Evolutionary conservation across 345 rosid species (phyloP).

Genomic region (Eutrema heterophyllum): DNA sequence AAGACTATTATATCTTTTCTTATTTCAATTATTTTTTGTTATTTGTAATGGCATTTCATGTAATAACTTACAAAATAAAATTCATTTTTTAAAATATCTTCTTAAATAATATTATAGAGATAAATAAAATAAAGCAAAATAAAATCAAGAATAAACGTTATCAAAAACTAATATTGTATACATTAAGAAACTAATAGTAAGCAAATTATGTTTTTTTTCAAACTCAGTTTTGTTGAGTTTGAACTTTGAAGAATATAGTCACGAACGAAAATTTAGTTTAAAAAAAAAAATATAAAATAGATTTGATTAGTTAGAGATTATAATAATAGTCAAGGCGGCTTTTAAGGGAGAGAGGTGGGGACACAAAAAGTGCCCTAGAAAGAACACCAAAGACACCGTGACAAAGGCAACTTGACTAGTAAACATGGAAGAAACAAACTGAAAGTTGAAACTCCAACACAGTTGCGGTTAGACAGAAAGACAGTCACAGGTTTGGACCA

Average conservation of each 20-base stretch:
- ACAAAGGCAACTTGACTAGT: not conserved
- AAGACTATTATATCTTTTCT: too few species aligned
- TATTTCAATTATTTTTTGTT: too few species aligned
- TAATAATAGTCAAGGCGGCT: not conserved
- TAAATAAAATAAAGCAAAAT: not conserved
- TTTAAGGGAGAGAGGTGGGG: not conserved
- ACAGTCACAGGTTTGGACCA: constrained; percentile 15
- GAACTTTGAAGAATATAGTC: not conserved
- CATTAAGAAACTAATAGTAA: not conserved
- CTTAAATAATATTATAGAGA: too few species aligned
- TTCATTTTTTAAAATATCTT: too few species aligned
- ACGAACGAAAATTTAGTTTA: not conserved
- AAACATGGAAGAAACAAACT: not conserved
- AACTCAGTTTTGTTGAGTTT: not conserved
- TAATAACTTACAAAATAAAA: too few species aligned
- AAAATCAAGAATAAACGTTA: not conserved
- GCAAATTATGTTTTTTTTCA: not conserved
- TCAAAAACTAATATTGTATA: not conserved
- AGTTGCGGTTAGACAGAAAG: constrained; percentile 6
- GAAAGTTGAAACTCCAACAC: not conserved
- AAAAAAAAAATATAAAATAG: too few species aligned
- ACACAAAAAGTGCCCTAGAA: not conserved
- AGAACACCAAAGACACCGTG: not conserved
- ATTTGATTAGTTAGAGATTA: not conserved
- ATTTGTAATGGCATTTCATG: too few species aligned